Conservation (phyloP, 306 rosid genomes). For the Pyrus communis region DNA sequence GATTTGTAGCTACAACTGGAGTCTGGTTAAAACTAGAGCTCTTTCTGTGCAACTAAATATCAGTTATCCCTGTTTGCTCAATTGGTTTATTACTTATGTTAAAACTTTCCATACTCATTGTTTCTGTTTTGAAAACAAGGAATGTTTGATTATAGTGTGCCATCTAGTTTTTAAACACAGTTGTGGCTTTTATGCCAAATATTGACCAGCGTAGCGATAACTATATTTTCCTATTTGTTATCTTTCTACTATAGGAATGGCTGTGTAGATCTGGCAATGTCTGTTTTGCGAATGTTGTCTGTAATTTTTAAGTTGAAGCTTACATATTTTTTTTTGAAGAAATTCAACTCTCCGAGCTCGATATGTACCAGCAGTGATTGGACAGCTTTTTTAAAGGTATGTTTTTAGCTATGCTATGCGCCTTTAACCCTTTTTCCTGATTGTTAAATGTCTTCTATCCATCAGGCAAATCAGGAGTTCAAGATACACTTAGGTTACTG, state of each 20-base stretch:
- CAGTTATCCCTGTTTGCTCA: neutral
- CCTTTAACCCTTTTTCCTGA: neutral
- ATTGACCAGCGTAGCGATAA: constrained; percentile 3
- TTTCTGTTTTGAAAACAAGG: neutral
- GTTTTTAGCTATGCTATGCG: neutral
- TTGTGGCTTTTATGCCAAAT: neutral
- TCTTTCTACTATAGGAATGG: neutral
- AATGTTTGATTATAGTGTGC: neutral
- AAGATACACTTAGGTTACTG: neutral
- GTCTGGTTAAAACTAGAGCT: constrained; percentile 7
- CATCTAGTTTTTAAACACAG: neutral
- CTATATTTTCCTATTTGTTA: constrained; percentile 2
- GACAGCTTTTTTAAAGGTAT: constrained; percentile 82
- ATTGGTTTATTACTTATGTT: neutral
- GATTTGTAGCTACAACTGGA: constrained; percentile 15
- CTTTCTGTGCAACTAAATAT: neutral
- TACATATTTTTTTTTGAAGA: constrained; percentile 34
- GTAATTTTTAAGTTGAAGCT: constrained; percentile 17
- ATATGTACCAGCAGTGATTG: constrained; percentile 71
- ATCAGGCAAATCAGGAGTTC: neutral
- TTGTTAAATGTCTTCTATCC: neutral
- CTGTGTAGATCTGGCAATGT: constrained; percentile 1
- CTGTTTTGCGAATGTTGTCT: constrained; percentile 10
- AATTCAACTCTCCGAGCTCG: constrained; percentile 92
- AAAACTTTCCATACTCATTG: neutral